Conservation (phyloP, 148 eudicot species). For the Nepenthes gracilis region DNA sequence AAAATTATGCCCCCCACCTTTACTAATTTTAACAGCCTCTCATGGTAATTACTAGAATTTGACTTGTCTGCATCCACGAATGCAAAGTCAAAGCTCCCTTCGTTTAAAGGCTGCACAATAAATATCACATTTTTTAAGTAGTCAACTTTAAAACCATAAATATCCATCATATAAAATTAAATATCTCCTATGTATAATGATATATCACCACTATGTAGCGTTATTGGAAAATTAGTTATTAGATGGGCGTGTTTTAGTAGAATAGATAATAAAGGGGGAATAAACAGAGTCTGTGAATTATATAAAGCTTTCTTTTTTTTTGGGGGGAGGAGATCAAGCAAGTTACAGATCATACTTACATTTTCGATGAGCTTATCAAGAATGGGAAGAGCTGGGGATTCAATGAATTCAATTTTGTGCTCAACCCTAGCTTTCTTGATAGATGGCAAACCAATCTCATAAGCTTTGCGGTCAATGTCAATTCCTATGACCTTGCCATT, state of each 20-base stretch:
- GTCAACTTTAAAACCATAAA: neutral
- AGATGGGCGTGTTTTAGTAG: too few relatives aligned
- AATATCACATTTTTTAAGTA: neutral
- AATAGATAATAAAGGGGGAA: too few relatives aligned
- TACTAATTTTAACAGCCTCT: slow-evolving; percentile 18
- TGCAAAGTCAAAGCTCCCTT: slow-evolving; percentile 22
- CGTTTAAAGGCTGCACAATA: slow-evolving; percentile 3
- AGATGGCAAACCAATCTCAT: slow-evolving; percentile 45
- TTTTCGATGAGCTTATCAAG: slow-evolving; percentile 30
- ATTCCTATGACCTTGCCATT: slow-evolving; percentile 43
- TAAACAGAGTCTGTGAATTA: too few relatives aligned
- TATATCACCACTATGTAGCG: too few relatives aligned
- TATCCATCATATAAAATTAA: neutral
- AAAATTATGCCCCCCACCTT: slow-evolving; percentile 28
- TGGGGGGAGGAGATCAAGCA: neutral
- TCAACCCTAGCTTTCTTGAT: slow-evolving; percentile 38
- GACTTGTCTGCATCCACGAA: slow-evolving; percentile 32
- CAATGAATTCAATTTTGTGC: slow-evolving; percentile 41
- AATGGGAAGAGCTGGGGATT: slow-evolving; percentile 26
- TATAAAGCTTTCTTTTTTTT: too few relatives aligned
- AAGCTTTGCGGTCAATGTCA: slow-evolving; percentile 22
- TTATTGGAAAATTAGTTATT: too few relatives aligned
- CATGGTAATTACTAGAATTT: slow-evolving; percentile 23
- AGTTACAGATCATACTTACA: slow-evolving; percentile 11
- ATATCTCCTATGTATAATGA: neutral